Evolutionary conservation across 192 early-diverging fungal genomes (phyloP).

Genomic region (Backusella morwellensis): DNA sequence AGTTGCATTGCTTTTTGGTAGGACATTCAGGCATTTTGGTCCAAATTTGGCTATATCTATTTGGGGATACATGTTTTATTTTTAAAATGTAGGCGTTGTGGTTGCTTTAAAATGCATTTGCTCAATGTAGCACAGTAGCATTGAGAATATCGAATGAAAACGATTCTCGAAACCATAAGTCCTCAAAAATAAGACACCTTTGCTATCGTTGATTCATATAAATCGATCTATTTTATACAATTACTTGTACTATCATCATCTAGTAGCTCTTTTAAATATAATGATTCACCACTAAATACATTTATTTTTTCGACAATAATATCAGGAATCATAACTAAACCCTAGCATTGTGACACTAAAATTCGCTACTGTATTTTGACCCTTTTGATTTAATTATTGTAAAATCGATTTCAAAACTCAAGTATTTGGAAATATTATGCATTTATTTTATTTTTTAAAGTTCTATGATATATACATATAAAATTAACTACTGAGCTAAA

Average conservation of each 20-base stretch:
- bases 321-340: too few relatives aligned
- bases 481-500: constrained; percentile 48
- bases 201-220: too few relatives aligned
- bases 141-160: background rate
- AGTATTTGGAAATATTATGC: background rate
- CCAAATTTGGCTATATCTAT: background rate
- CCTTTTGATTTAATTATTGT: background rate
- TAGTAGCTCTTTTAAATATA: too few relatives aligned
- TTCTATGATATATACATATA: background rate
- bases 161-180: background rate
- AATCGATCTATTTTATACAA: too few relatives aligned
- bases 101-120: background rate
- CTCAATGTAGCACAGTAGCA: background rate
- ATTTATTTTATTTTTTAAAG: background rate
- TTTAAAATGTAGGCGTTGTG: background rate
- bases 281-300: too few relatives aligned
- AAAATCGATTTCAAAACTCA: background rate
- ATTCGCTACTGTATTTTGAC: too few relatives aligned
- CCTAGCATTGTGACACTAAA: too few relatives aligned
- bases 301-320: too few relatives aligned
- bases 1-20: background rate
- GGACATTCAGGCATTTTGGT: background rate
- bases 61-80: background rate
- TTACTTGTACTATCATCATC: too few relatives aligned
- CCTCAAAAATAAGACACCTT: too few relatives aligned